Percentiles rank a stretch among this genome's conserved stretches.
Conservation (phyloP, 2,329 filamentous ascomycete genomes). For the Thielaviopsis euricoi region DNA sequence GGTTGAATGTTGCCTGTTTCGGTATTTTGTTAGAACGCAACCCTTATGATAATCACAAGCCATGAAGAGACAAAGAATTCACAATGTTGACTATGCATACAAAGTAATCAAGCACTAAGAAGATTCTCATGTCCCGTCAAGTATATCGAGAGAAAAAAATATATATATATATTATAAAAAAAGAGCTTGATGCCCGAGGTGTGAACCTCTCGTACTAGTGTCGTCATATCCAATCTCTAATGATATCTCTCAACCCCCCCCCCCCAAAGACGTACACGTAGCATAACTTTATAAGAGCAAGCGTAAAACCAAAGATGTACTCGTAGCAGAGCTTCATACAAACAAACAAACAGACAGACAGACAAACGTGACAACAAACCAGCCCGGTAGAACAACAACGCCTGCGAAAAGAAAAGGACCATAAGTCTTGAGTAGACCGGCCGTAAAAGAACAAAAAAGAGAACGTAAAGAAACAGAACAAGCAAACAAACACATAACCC, state of each 20-base stretch:
- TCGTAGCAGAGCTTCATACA: background rate
- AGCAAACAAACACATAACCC: background rate
- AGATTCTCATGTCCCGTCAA: background rate
- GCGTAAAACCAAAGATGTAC: background rate
- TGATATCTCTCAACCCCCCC: background rate
- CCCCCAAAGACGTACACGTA: background rate
- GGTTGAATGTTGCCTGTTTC: too few relatives aligned
- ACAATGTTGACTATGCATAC: too few relatives aligned
- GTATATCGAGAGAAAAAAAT: background rate
- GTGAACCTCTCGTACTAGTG: background rate
- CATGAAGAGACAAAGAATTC: too few relatives aligned
- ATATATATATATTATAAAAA: background rate
- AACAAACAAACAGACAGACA: slow-evolving; percentile 4
- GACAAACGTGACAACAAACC: slow-evolving; percentile 8
- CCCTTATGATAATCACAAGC: too few relatives aligned
- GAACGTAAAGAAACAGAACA: background rate
- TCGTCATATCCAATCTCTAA: background rate
- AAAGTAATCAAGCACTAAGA: background rate
- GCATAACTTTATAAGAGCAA: background rate
- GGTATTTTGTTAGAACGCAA: background rate
- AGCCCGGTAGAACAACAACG: slow-evolving; percentile 1
- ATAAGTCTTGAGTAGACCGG: background rate
- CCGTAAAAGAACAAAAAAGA: background rate
- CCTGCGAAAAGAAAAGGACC: background rate
- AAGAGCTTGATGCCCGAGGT: background rate